Conservation (phyloP, 148 eudicot genomes). For the Drosera capensis region DNA sequence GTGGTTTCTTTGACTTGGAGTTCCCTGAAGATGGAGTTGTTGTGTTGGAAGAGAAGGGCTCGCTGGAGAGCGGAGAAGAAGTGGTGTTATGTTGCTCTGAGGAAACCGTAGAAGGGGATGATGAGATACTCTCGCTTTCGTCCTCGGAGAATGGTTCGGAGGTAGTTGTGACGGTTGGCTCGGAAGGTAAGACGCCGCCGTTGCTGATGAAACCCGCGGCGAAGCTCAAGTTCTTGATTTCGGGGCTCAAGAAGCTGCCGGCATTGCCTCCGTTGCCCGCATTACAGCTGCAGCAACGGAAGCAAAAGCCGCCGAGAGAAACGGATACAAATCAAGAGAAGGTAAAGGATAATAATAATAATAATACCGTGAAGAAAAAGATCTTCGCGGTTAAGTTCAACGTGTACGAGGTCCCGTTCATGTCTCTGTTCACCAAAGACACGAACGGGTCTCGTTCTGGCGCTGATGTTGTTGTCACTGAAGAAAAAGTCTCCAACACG, state of each 20-base stretch:
- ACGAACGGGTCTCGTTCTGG: constrained; percentile 12
- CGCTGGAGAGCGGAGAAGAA: not conserved
- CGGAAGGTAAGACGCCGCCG: constrained; percentile 9
- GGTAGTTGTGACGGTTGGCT: constrained; percentile 8
- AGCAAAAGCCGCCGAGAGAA: not conserved
- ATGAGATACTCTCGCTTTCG: constrained; percentile 16
- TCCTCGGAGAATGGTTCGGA: constrained; percentile 39
- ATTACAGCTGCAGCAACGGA: constrained; percentile 1
- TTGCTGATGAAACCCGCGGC: constrained; percentile 37
- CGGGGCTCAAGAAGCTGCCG: constrained; percentile 48
- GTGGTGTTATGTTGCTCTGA: not conserved
- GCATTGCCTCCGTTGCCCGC: constrained; percentile 11
- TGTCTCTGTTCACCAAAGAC: constrained; percentile 46
- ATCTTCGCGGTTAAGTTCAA: constrained; percentile 38
- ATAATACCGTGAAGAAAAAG: constrained; percentile 11
- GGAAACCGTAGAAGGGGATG: constrained; percentile 4
- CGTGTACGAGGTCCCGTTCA: constrained; percentile 37
- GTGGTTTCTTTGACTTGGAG: constrained; percentile 74
- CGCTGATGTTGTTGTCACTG: not conserved
- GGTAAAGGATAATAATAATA: constrained; percentile 1
- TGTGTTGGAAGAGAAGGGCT: not conserved
- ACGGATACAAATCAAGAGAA: not conserved
- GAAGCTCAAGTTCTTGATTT: constrained; percentile 44
- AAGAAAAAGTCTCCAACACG: not conserved
- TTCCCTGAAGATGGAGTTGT: constrained; percentile 27